Evolutionary conservation across 2,329 filamentous ascomycete genomes (phyloP), one percentile per base, ranked within the genome.

Genomic region (Zasmidium cellare): DNA sequence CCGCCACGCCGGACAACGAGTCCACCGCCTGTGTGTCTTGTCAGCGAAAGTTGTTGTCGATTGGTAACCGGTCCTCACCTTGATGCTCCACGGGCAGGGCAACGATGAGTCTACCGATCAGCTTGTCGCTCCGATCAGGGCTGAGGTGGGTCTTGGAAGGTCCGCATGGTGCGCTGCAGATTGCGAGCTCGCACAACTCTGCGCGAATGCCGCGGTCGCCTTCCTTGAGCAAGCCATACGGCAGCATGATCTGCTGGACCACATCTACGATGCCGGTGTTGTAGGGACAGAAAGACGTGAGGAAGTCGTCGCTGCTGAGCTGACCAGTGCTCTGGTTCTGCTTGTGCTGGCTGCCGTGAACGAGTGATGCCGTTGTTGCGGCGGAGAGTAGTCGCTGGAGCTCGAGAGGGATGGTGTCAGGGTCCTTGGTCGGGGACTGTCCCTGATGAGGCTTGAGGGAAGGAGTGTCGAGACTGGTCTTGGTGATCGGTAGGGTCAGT

Each of bases 141-240:
- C 65, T 59, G 11, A 64, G 56, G 28, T 65, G 65, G 18, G 59
- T 25, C 22, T 57, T 61, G 54, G 65, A 65, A n/a, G 19, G 55
- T 1, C 54, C 57, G 23, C 54, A 38, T 7, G 57, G 53, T 3
- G 24, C 57, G 23, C 24, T 22, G 53, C 57, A 64, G 3, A 82
- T 79, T 62, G 85, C 85, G 16, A 85, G 67, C 57, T 84, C 84
- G 65, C 83, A 84, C 2, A 86, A 68, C 68, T 85, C 81, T 0
- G 82, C 81, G 2, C 68, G 70, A 1, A 86, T 70, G 6, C 75
- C 75, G 0, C 49, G 35, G 48, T 50, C 12, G 3, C 31, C 18
- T 11, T 67, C 62, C 3, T 66, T 57, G 1, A 44, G 12, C 35
- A 12, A 3, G 5, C 24, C 19, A 3, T 46, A n/a, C 2, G 74